Evolutionary conservation across 1,139 yeast genomes (phyloP).

Genomic region (Yamadazyma kanchanaburiensis): DNA sequence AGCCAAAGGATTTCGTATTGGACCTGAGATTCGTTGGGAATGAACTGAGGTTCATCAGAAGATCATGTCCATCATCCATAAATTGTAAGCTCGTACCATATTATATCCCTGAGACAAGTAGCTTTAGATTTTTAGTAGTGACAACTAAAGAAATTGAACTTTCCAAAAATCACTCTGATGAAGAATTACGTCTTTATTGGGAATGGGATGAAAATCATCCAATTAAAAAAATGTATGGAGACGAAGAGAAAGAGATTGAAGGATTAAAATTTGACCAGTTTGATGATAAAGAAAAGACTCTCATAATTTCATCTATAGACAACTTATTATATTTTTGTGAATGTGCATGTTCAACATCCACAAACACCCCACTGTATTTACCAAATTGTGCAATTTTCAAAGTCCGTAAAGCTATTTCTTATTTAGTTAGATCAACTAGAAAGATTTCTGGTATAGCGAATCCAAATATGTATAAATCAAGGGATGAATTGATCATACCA

Average conservation of each 20-base stretch:
- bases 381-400: slow-evolving; percentile 55
- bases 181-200: slow-evolving; percentile 80
- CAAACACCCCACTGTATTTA: slow-evolving; percentile 23
- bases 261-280: slow-evolving; percentile 45
- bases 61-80: slow-evolving; percentile 62
- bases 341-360: slow-evolving; percentile 62
- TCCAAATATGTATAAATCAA: slow-evolving; percentile 33
- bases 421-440: slow-evolving; percentile 55
- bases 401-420: slow-evolving; percentile 59
- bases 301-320: slow-evolving; percentile 58
- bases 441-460: slow-evolving; percentile 46
- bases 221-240: slow-evolving; percentile 47
- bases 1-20: slow-evolving; percentile 51
- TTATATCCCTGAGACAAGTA: slow-evolving; percentile 40
- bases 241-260: slow-evolving; percentile 20
- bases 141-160: slow-evolving; percentile 52
- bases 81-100: slow-evolving; percentile 65
- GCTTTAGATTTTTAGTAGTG: slow-evolving; percentile 54
- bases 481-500: slow-evolving; percentile 38
- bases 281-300: slow-evolving; percentile 47
- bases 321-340: slow-evolving; percentile 53
- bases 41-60: slow-evolving; percentile 68
- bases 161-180: slow-evolving; percentile 28
- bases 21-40: slow-evolving; percentile 84
- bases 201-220: slow-evolving; percentile 86